Percentiles rank a stretch among this genome's conserved stretches.
Conservation (phyloP, 441 rosid species). For the Adansonia gregorii region DNA sequence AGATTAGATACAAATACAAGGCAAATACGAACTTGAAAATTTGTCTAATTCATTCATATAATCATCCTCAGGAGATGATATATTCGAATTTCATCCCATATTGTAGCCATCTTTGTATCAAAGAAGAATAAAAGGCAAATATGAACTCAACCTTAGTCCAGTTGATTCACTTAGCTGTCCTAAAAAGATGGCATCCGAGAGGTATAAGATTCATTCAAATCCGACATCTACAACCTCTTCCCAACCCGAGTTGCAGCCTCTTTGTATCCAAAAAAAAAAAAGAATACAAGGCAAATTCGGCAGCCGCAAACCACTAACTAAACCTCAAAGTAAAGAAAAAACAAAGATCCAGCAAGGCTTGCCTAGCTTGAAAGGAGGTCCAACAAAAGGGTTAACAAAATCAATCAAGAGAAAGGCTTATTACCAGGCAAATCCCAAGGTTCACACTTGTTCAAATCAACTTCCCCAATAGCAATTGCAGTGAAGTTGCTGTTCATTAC, state of each 20-base stretch:
- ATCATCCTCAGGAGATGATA: too few species aligned
- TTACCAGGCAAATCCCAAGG: slow-evolving; percentile 98
- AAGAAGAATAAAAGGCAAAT: too few species aligned
- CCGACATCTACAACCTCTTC: not conserved
- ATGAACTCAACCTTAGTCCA: too few species aligned
- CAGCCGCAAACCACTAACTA: not conserved
- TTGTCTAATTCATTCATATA: too few species aligned
- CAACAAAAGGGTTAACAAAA: not conserved
- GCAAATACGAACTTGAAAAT: not conserved
- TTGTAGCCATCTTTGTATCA: too few species aligned
- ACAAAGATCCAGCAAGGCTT: not conserved
- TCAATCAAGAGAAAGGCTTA: slow-evolving; percentile 34
- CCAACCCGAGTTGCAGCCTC: too few species aligned
- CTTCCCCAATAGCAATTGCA: slow-evolving; percentile 80
- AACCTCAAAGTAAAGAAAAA: not conserved
- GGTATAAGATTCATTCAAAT: too few species aligned
- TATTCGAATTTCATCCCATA: not conserved
- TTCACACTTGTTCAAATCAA: slow-evolving; percentile 87
- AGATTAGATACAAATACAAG: slow-evolving; percentile 10
- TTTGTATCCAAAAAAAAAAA: not conserved
- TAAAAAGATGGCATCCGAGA: too few species aligned
- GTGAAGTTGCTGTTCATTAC: slow-evolving; percentile 60
- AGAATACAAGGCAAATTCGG: too few species aligned
- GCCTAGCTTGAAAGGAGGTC: slow-evolving; percentile 4
- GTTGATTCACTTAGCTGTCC: too few species aligned